Evolutionary conservation across 345 rosid species (phyloP).

Genomic region (Aethionema arabicum): DNA sequence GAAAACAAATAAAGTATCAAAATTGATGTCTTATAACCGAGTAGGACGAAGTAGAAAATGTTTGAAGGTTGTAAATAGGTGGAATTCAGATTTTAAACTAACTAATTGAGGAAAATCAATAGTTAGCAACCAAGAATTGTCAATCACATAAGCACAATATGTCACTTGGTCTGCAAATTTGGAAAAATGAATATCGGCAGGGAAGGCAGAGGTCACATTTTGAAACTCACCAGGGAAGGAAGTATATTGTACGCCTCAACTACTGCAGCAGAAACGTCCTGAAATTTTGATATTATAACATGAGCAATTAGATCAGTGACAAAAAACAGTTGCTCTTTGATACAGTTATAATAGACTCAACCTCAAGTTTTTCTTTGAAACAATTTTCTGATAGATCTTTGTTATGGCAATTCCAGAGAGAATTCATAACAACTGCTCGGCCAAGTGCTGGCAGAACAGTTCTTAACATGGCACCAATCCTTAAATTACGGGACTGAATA

Average conservation of each 20-base stretch:
- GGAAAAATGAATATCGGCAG: not conserved
- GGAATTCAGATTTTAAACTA: not conserved
- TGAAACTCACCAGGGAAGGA: slow-evolving; percentile 69
- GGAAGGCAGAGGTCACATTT: not conserved
- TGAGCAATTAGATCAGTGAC: slow-evolving; percentile 5
- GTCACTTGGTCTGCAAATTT: not conserved
- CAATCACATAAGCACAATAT: not conserved
- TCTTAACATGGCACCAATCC: slow-evolving; percentile 94
- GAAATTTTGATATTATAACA: slow-evolving; percentile 17
- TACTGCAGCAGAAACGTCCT: slow-evolving; percentile 69
- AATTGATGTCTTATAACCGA: not conserved
- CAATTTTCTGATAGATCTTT: slow-evolving; percentile 41
- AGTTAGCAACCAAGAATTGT: not conserved
- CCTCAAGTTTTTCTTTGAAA: slow-evolving; percentile 73
- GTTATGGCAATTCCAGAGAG: slow-evolving; percentile 32
- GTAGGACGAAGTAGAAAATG: slow-evolving; percentile 1
- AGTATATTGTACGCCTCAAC: slow-evolving; percentile 80
- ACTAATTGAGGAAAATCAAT: not conserved
- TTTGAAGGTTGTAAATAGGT: slow-evolving; percentile 4
- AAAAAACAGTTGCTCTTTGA: not conserved
- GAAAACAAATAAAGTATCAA: slow-evolving; percentile 15
- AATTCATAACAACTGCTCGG: slow-evolving; percentile 73
- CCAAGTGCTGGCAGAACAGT: slow-evolving; percentile 89
- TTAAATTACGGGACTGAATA: slow-evolving; percentile 70
- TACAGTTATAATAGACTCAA: slow-evolving; percentile 15